Conservation (phyloP, 169 alveolate species). For the Haemoproteus tartakovskyi region DNA sequence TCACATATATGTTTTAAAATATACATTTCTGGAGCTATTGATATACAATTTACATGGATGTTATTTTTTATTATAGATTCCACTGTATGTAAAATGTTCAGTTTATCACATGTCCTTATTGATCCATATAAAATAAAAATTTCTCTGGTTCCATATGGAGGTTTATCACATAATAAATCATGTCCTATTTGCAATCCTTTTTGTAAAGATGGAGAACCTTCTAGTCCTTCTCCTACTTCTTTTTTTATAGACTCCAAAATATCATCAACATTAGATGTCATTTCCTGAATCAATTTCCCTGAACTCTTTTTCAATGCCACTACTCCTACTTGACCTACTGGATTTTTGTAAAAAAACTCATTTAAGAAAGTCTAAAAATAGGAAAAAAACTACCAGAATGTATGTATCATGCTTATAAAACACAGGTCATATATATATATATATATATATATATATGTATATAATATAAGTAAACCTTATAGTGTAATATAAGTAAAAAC, state of each 20-base stretch:
- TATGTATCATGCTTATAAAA: background rate
- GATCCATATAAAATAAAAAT: conserved; percentile 74
- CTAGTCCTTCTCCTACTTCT: conserved; percentile 69
- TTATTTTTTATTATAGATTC: conserved; percentile 42
- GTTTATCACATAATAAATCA: conserved; percentile 68
- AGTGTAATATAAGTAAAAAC: too few species aligned
- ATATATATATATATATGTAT: background rate
- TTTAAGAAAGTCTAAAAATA: conserved; percentile 61
- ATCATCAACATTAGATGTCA: conserved; percentile 75
- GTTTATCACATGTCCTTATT: conserved; percentile 74
- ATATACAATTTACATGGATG: conserved; percentile 52
- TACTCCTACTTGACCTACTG: conserved; percentile 76
- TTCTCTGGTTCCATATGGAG: conserved; percentile 78
- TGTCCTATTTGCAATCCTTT: conserved; percentile 76
- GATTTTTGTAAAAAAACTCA: conserved; percentile 72
- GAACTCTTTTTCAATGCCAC: conserved; percentile 73
- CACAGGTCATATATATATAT: background rate
- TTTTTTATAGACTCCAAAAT: conserved; percentile 52
- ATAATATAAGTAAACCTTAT: too few species aligned
- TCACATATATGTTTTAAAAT: conserved; percentile 56
- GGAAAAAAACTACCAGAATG: background rate
- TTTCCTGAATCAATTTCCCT: conserved; percentile 66
- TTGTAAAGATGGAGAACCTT: conserved; percentile 77
- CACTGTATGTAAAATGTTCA: conserved; percentile 21
- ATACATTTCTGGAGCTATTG: conserved; percentile 66